Base-by-base conservation (phyloP, 352 stramenopile genomes). In the Phytophthora pluvialis region DNA sequence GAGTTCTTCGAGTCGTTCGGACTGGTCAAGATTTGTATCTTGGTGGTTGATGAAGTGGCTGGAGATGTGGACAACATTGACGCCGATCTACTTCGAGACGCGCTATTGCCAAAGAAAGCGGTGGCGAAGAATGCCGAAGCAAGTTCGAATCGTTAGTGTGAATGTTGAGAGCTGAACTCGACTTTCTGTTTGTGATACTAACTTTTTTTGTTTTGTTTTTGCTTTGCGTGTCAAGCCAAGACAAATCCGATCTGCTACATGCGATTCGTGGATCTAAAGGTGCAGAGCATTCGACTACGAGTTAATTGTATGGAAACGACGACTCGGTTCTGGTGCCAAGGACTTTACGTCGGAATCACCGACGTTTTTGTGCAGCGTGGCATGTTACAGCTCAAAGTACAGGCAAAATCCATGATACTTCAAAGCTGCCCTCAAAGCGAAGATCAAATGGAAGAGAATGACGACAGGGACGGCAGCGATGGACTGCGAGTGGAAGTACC, bases 1-100 rank as follows among this genome's bases (percentile, higher is more conserved):
- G 80, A 77, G 21, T 93, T 91, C 48, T 89, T 93, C 40, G 78
- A 79, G 44, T 93, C 81, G 21, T 93, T 91, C 55, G 80, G 81
- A 7, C 81, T 88, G 50, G 80, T 81, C n/a, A 90, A 89, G 47
- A 85, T 93, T 31, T 77, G 81, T 35, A 63, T 83, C n/a, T 67
- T 93, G 16, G 64, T 59, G 15, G 73, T 93, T 28, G 81, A 84
- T 31, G 60, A 84, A 25, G 50, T 90, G 8, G 36, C 72, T 21
- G 67, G 74, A 3, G 67, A 81, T 11, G 35, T 89, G 4, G 56
- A 68, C 0, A 53, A 60, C 3, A 18, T 89, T 6, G 75, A 90
- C 26, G 73, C 87, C 38, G 48, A 69, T 13, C 31, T 83, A 1
- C 12, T 88, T 9, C 29, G 39, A 10, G 61, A 77, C 8, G 7